Evolutionary conservation across 2,329 filamentous ascomycete genomes (phyloP), one percentile per base, ranked within the genome.

Genomic region (Sporothrix phasma): DNA sequence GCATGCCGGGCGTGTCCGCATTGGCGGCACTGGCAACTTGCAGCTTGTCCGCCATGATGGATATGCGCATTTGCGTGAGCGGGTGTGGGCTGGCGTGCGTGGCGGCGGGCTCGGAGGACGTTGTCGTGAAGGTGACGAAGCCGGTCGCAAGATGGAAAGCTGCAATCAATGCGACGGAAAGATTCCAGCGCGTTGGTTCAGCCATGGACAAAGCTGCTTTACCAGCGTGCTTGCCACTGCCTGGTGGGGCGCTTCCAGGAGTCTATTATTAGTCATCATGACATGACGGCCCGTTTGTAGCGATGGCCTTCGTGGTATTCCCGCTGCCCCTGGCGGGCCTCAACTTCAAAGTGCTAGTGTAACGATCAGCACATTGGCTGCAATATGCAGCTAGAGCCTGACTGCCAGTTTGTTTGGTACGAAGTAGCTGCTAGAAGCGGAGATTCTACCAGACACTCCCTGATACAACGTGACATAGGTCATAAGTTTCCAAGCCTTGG

Each of bases 1-100:
- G 86, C 61, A 74, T 77, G 72, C 65, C 80, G 77, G 79, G 77
- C 47, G 78, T 76, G 68, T 84, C 80, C 31, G 75, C 72, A 6
- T 70, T 37, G 22, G 47, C 60, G 26, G 31, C 64, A 46, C 31
- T 47, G 10, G 43, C 15, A 5, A 51, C 65, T 61, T 73, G 71
- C 3, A 67, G 61, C 46, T 73, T 74, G 63, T 75, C 74, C 5
- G 72, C 65, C 71, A 76, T 73, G 22, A 51, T 68, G 51, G n/a
- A 13, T 49, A 31, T 31, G 24, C 15, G 34, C 3, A 37, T 37
- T 2, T 37, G 34, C 17, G 26, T 41, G 4, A 22, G 24, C 31
- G 17, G 26, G 47, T 26, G 47, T 51, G 19, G 31, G 10, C 39
- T 22, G 31, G 51, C 26, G 51, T 5, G 47, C 43, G 59, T 5